Evolutionary conservation across 306 rosid genomes (phyloP), one percentile per base, ranked within the genome.

Genomic region (Crataegus laevigata): DNA sequence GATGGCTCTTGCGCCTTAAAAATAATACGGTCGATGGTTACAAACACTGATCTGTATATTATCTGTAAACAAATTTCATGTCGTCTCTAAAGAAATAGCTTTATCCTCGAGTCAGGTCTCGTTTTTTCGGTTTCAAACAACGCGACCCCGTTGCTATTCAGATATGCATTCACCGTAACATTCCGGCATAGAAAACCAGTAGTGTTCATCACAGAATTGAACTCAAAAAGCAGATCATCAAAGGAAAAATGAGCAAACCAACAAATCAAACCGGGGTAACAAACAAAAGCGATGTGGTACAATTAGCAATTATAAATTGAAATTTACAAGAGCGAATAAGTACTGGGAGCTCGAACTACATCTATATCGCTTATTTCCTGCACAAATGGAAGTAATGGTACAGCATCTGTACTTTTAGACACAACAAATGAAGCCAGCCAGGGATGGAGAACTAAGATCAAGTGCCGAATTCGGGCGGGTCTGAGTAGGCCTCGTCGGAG

Each of bases 351-450:
- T 73, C 69, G 14, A 59, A 61, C 69, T 61, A 45, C 7, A 73
- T 25, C 30, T 28, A 3, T 26, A 36, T 57, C 21, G 47, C 13
- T 73, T 73, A 73, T 73, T 73, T 73, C n/a, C 69, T 61, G 77
- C 69, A 73, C 60, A 73, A 69, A 73, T 73, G 77, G n/a, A 42
- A 61, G 65, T 73, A 61, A 21, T 69, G 77, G 45, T 61, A 61
- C 77, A 73, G 29, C 19, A 73, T 43, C 17, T 29, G 40, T 29
- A 11, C 25, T 58, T 43, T 61, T 21, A 17, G 77, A 62, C 69
- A 43, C 45, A 43, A 60, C 30, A 60, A 34, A 26, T 24, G 59
- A 54, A 55, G 61, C 28, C 14, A 28, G 51, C 77, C 69, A 11
- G 60, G 59, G 22, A 25, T 6, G 68, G 77, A 73, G 55, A 55